A percentile compares a stretch with the other conserved stretches of the same genome.
Evolutionary conservation across 176 grass and related monocot genomes (phyloP).

Genomic region (Paspalum vaginatum): DNA sequence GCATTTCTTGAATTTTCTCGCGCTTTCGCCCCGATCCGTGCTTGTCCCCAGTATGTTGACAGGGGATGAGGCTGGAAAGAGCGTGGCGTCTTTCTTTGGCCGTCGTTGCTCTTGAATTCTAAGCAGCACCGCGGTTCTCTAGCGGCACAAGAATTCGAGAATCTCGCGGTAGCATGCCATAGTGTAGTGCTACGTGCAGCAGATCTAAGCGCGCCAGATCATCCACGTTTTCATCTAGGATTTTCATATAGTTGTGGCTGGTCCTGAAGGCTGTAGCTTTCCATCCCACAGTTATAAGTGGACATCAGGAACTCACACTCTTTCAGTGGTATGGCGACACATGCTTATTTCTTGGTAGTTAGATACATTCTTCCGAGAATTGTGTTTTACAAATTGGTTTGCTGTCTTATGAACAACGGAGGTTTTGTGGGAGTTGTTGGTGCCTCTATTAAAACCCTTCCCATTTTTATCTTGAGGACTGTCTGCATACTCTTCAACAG

Average conservation of each 20-base stretch:
- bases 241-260: background rate
- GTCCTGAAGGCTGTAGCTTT: background rate
- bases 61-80: background rate
- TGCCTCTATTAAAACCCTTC: background rate
- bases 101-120: background rate
- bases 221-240: background rate
- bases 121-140: background rate
- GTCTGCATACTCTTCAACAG: background rate
- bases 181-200: background rate
- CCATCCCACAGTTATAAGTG: background rate
- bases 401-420: too few relatives aligned
- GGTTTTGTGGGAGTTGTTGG: background rate
- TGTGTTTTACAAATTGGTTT: background rate
- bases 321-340: background rate
- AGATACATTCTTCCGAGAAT: background rate
- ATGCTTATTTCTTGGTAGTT: background rate
- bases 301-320: background rate
- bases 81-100: background rate
- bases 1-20: background rate
- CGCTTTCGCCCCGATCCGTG: slow-evolving; percentile 6
- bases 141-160: background rate
- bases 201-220: slow-evolving; percentile 6
- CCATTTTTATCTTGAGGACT: background rate
- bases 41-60: background rate
- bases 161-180: background rate